These are phyloP conservation scores for Xylaria acuta DNA, from an alignment of 495 filamentous ascomycete genomes.

Conservation along the genomic window DNA sequence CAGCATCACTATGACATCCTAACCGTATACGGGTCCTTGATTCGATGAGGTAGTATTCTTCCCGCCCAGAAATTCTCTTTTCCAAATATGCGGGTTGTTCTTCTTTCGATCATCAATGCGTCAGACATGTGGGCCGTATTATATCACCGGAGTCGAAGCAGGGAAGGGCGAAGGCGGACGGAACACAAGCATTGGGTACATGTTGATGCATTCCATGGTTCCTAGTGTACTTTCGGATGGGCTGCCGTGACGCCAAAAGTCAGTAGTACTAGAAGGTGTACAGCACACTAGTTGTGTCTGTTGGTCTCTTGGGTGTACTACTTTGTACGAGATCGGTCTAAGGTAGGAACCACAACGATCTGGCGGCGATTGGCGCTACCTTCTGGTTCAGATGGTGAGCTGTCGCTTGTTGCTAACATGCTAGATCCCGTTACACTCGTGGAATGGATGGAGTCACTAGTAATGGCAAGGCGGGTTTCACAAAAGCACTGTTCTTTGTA, in stretches of 20 bases:
- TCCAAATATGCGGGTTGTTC: conserved; percentile 14
- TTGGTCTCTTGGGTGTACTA: conserved; percentile 12
- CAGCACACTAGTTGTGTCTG: conserved; percentile 24
- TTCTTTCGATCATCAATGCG: conserved; percentile 22
- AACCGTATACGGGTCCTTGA: conserved; percentile 5
- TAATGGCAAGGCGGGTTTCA: conserved; percentile 14
- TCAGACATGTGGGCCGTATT: conserved; percentile 24
- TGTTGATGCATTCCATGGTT: conserved; percentile 10
- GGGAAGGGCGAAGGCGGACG: background rate
- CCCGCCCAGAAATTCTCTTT: background rate
- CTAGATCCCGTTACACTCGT: conserved; percentile 28
- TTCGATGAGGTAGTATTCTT: background rate
- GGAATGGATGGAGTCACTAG: conserved; percentile 18
- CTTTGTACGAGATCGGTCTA: conserved; percentile 26
- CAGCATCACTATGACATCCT: conserved; percentile 20
- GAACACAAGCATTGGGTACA: conserved; percentile 12
- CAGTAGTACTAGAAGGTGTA: conserved; percentile 11
- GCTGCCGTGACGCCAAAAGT: conserved; percentile 20
- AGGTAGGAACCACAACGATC: conserved; percentile 28
- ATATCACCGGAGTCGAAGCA: conserved; percentile 8
- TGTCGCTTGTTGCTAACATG: conserved; percentile 18
- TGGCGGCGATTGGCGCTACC: conserved; percentile 18
- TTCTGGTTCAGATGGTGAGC: conserved; percentile 12
- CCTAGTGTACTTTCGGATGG: conserved; percentile 10
- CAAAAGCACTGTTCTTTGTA: conserved; percentile 6